Percentiles rank a stretch among this genome's conserved stretches.
phyloP scores from a whole-genome alignment of 2,329 filamentous ascomycete species.

The Dothideomycetes sp. region DNA sequence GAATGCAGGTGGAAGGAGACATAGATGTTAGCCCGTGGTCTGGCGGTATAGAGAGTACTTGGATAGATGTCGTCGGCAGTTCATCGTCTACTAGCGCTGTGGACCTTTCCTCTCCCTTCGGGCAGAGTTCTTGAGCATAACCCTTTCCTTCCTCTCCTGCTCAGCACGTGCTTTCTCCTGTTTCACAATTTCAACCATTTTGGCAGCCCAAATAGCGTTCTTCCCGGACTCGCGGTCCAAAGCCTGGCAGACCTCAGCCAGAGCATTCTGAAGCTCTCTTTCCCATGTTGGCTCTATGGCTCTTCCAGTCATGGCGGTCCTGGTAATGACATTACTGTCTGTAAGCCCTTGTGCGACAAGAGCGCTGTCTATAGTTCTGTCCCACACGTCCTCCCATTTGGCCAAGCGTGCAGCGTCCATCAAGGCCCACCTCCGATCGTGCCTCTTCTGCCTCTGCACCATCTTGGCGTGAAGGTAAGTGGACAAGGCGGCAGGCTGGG shows the following conservation, averaged over 20 bases:
- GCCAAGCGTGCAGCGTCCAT: constrained; percentile 21
- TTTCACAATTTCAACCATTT: constrained; percentile 37
- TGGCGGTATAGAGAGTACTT: background rate
- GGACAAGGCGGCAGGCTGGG: constrained; percentile 50
- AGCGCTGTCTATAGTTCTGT: too few relatives aligned
- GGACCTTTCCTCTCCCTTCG: constrained; percentile 8
- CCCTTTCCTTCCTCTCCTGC: constrained; percentile 21
- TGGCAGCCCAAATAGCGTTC: constrained; percentile 22
- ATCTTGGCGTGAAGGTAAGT: constrained; percentile 45
- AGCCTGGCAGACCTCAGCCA: constrained; percentile 8
- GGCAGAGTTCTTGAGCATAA: constrained; percentile 8
- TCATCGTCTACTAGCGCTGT: background rate
- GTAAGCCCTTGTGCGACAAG: too few relatives aligned
- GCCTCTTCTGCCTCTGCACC: constrained; percentile 30
- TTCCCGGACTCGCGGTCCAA: constrained; percentile 13
- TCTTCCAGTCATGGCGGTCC: too few relatives aligned
- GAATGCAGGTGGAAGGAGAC: too few relatives aligned
- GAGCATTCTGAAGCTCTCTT: constrained; percentile 14
- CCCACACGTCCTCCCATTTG: constrained; percentile 38
- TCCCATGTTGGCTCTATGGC: constrained; percentile 23
- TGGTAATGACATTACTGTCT: too few relatives aligned
- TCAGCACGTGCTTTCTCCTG: constrained; percentile 34
- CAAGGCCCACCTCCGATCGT: constrained; percentile 28
- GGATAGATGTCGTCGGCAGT: background rate
- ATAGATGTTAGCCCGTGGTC: background rate